Percentiles rank a stretch among this genome's conserved stretches.
These are phyloP conservation scores for Allomyces javanicus DNA, from an alignment of 192 early-diverging fungal species.

Conservation along the genomic window DNA sequence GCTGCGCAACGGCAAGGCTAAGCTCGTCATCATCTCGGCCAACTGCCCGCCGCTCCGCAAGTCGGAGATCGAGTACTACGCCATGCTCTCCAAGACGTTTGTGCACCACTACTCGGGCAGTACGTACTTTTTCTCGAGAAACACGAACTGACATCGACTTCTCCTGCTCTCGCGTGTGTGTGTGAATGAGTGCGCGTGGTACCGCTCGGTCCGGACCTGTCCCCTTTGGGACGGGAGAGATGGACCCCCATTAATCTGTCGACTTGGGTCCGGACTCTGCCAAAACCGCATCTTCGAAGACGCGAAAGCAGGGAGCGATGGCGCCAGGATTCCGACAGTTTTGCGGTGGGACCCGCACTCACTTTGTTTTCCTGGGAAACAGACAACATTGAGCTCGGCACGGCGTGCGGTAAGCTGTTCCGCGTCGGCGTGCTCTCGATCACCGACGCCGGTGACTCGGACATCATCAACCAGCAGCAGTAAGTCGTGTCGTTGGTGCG, in stretches of 20 bases:
- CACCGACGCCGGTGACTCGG: constrained; percentile 95
- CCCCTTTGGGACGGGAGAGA: not conserved
- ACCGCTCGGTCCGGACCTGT: too few relatives aligned
- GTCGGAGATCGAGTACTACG: constrained; percentile 99
- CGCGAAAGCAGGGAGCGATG: too few relatives aligned
- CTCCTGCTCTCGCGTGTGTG: too few relatives aligned
- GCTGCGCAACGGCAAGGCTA: constrained; percentile 93
- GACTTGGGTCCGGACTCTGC: too few relatives aligned
- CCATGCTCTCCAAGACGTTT: constrained; percentile 99
- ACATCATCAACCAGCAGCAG: constrained; percentile 39
- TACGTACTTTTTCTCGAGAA: constrained; percentile 23
- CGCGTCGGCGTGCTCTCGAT: constrained; percentile 86
- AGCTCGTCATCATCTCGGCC: constrained; percentile 96
- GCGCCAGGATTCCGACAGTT: too few relatives aligned
- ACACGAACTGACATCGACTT: too few relatives aligned
- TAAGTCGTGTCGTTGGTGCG: not conserved
- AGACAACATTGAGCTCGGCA: constrained; percentile 98
- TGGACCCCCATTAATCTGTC: not conserved
- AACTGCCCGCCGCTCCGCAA: constrained; percentile 99
- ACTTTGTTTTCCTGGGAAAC: not conserved
- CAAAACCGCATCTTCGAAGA: too few relatives aligned
- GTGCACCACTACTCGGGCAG: constrained; percentile 99
- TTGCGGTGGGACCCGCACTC: too few relatives aligned
- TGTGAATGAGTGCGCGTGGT: too few relatives aligned
- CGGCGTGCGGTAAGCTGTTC: constrained; percentile 99